A percentile compares a stretch with the other conserved stretches of the same genome.
Conservation (phyloP, 768 basidiomycete genomes). For the Tylopilus balloui region DNA sequence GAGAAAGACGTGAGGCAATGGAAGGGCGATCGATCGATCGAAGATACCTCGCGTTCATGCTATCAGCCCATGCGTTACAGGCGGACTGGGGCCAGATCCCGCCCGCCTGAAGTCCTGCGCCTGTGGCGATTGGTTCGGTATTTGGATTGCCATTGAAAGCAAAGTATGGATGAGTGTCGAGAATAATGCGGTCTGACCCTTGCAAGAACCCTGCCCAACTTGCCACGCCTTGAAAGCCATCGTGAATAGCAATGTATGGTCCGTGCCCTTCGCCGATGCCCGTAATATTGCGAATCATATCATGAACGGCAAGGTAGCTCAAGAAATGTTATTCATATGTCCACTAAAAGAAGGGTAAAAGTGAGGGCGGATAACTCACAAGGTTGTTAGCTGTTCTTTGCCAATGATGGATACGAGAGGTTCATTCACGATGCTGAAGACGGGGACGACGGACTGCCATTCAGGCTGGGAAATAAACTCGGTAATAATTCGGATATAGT, state of each 20-base stretch:
- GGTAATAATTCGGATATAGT: constrained; percentile 68
- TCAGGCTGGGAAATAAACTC: constrained; percentile 80
- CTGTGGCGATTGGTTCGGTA: constrained; percentile 32
- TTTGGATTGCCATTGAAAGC: constrained; percentile 45
- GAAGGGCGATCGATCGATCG: neutral
- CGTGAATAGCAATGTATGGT: constrained; percentile 56
- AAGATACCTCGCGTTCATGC: constrained; percentile 43
- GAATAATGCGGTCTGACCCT: constrained; percentile 56
- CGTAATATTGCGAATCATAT: constrained; percentile 67
- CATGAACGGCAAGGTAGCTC: constrained; percentile 55
- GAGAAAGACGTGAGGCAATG: neutral
- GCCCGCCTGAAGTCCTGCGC: constrained; percentile 32
- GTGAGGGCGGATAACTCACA: constrained; percentile 42
- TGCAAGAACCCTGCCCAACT: constrained; percentile 47
- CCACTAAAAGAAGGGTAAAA: neutral
- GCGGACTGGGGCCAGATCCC: constrained; percentile 47
- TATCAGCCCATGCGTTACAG: constrained; percentile 55
- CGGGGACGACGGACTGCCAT: constrained; percentile 57
- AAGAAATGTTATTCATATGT: constrained; percentile 2
- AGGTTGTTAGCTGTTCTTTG: constrained; percentile 46
- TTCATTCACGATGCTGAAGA: constrained; percentile 67
- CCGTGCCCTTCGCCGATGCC: constrained; percentile 66
- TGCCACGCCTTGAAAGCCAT: constrained; percentile 49
- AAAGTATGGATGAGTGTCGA: constrained; percentile 70
- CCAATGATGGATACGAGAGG: constrained; percentile 52